Base-by-base conservation (phyloP, 1,284 basidiomycete species). In the Blastosporella zonata region DNA sequence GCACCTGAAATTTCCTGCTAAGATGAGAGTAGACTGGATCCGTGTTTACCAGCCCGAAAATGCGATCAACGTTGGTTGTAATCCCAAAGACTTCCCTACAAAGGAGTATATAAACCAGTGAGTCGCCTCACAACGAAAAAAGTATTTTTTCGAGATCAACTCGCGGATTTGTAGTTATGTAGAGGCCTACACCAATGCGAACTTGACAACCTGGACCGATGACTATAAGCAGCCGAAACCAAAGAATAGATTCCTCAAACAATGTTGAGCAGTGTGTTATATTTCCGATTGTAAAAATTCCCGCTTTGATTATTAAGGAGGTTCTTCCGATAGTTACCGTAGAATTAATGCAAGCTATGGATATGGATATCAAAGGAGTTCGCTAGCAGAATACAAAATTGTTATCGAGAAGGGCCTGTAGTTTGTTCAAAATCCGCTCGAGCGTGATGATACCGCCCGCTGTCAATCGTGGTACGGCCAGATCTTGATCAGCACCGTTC, bases 361-460 rank as follows among this genome's bases (percentile, higher is more conserved):
- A 15, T 15, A 2, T 5, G 15, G 15, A 34, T 17, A 34, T 5
- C 9, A 9, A 18, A 34, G 33, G 17, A 34, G 33, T 5, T 34
- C 33, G 13, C 36, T 37, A 37, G 20, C 2, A 13, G 12, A 20
- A 43, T 12, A 37, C 17, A 37, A 18, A 12, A 6, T 36, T 15
- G 23, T 44, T 37, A 37, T 55, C 45, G 10, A 52, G 47, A 21
- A 67, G 47, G 23, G 46, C 38, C 50, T 77, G 74, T 54, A 87
- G 64, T 62, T 75, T 82, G 46, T 59, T 62, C 62, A 92, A 70
- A 54, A 81, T 89, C 71, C 88, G 78, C 67, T 84, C 81, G 39
- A 95, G 71, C 10, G 84, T 81, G 56, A 96, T 82, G 41, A 90
- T 87, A 0, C 90, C 93, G 15, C 93, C 93, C 35, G 79, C 73